A percentile compares a stretch with the other conserved stretches of the same genome.
Conservation (phyloP, 345 rosid species). For the Eucalyptus decipiens region DNA sequence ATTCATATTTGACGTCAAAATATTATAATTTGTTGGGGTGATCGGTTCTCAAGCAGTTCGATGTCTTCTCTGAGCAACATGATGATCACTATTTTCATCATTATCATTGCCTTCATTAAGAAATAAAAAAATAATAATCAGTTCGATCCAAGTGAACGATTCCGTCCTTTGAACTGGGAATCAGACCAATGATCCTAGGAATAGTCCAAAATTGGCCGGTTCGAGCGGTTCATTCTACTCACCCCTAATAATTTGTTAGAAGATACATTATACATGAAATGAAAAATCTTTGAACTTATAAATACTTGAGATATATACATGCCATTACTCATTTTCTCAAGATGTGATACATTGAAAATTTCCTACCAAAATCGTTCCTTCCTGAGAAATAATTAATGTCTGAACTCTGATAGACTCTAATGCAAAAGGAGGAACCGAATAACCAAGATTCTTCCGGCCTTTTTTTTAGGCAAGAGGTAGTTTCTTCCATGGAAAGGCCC, state of each 20-base stretch:
- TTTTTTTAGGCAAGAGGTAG: not conserved
- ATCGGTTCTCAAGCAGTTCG: accelerated
- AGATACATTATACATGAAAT: not conserved
- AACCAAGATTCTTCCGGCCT: not conserved
- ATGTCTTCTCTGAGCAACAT: accelerated
- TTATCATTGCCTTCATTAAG: accelerated
- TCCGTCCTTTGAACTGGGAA: accelerated
- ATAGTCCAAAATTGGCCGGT: accelerated
- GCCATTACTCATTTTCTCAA: not conserved
- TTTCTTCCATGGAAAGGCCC: not conserved
- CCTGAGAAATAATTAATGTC: not conserved
- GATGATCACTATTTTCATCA: not conserved
- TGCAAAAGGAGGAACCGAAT: not conserved
- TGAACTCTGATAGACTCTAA: not conserved
- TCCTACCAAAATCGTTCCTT: not conserved
- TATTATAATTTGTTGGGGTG: not conserved
- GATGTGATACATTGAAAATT: not conserved
- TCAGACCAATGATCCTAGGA: accelerated
- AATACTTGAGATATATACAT: not conserved
- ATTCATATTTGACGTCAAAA: not conserved
- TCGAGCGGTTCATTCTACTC: accelerated
- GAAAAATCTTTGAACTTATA: not conserved
- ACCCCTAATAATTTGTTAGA: not conserved
- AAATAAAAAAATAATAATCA: no score
- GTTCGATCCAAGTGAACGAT: accelerated